Conservation (phyloP, 345 rosid species). For the Dimocarpus longan region DNA sequence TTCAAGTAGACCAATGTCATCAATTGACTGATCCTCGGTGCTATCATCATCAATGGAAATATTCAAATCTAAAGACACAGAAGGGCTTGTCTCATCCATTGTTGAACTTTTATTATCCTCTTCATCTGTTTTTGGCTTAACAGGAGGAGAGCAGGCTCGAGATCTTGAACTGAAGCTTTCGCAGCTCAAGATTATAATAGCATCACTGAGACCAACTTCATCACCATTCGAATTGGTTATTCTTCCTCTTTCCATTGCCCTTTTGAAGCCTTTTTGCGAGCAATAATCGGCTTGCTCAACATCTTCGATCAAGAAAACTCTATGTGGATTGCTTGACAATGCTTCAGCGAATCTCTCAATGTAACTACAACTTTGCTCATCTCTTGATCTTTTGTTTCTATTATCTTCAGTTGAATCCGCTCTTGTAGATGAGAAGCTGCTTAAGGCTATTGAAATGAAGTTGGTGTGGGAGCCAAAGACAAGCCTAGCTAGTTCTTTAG, state of each 20-base stretch:
- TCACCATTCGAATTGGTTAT: conserved; percentile 42
- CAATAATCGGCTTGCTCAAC: conserved; percentile 71
- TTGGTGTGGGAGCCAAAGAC: conserved; percentile 55
- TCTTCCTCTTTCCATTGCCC: conserved; percentile 71
- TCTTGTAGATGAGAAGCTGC: conserved; percentile 64
- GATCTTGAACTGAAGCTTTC: conserved; percentile 74
- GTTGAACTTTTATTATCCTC: conserved; percentile 24
- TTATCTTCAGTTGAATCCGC: conserved; percentile 57
- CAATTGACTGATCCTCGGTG: conserved; percentile 44
- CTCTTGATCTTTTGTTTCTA: conserved; percentile 68
- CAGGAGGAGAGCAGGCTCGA: conserved; percentile 63
- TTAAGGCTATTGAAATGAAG: conserved; percentile 52
- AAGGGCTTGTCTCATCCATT: conserved; percentile 37
- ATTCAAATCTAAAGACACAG: conserved; percentile 70
- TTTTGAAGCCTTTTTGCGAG: conserved; percentile 66
- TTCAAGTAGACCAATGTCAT: conserved; percentile 72
- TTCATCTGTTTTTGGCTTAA: conserved; percentile 43
- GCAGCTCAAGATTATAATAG: conserved; percentile 76
- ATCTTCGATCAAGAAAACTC: conserved; percentile 80
- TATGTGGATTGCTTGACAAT: conserved; percentile 53
- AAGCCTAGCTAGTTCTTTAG: conserved; percentile 69
- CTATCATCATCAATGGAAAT: conserved; percentile 58
- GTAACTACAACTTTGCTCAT: conserved; percentile 53
- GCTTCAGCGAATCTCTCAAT: conserved; percentile 75
- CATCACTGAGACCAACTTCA: conserved; percentile 61